phyloP scores from a whole-genome alignment of 768 basidiomycete genomes.

The Lyophyllum atratum region DNA sequence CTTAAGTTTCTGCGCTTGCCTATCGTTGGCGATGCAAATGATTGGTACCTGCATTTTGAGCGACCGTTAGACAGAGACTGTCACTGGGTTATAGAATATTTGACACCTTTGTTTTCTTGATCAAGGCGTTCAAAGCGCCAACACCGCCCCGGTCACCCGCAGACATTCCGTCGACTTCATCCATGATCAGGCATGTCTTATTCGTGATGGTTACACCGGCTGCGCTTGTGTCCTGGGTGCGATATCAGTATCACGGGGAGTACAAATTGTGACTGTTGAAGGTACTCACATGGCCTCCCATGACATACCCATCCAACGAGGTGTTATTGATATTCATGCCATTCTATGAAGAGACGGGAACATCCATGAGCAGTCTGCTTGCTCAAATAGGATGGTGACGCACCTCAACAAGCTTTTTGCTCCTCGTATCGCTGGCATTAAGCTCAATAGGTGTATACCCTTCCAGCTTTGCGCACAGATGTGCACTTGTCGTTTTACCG shows the following conservation, averaged over 20 bases:
- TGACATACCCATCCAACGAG: constrained; percentile 86
- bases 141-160: constrained; percentile 97
- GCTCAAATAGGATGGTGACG: not conserved
- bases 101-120: constrained; percentile 86
- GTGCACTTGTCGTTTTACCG: constrained; percentile 96
- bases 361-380: not conserved
- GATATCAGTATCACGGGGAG: not conserved
- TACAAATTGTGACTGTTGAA: not conserved
- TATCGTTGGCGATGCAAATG: constrained; percentile 96
- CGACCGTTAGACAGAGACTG: not conserved
- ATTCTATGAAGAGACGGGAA: constrained; percentile 59
- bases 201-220: constrained; percentile 76
- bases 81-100: not conserved
- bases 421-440: constrained; percentile 94
- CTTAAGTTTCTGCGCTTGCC: constrained; percentile 85
- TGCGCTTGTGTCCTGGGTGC: constrained; percentile 57
- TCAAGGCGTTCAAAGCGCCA: constrained; percentile 87
- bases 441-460: constrained; percentile 94
- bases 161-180: constrained; percentile 99
- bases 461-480: constrained; percentile 86
- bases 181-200: constrained; percentile 92
- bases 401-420: constrained; percentile 96
- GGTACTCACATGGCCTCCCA: constrained; percentile 48
- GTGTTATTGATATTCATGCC: constrained; percentile 89
- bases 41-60: constrained; percentile 78